Base-by-base conservation (phyloP, 2,329 filamentous ascomycete species). In the Waltergamsia citrina region DNA sequence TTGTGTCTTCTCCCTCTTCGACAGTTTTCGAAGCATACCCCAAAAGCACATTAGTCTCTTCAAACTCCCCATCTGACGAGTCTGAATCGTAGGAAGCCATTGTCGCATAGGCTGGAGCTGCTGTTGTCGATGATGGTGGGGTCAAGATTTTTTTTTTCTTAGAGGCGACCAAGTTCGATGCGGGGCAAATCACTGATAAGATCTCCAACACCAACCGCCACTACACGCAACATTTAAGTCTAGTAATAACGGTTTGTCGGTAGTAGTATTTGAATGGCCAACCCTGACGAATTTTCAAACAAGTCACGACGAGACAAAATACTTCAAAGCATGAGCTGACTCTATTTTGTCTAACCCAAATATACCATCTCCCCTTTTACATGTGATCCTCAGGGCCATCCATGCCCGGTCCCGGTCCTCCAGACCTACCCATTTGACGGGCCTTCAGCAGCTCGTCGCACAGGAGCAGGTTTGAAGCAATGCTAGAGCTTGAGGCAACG, bases 391-490 rank as follows among this genome's bases (percentile, higher is more conserved):
- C 66, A 27, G 68, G 67, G 12, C 70, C 74, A 45, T 80, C 76
- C 71, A 78, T 78, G 39, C 74, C 75, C 4, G 74, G 73, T 6
- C 76, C 76, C 3, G 76, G 76, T 16, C 73, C 74, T 25, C 62
- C 69, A 59, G 67, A 61, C 52, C 76, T 67, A 32, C 73, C 81
- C 92, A 98, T 98, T 67, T 98, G 90, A 56, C 92, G 75, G 41
- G 92, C 92, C 72, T 98, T 98, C 50, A 98, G 69, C 67, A 98
- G 73, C 70, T 98, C 92, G 52, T 98, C 92, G 52, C 92, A 98
- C 32, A 98, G 73, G 44, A 98, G 67, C 43, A 98, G 68, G 64
- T 98, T 98, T 8, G 85, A 90, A 6, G 92, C 90, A 52, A 98
- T 98, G 42, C 92, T 86, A 18, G 90, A 83, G 58, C 87, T 92